Base-by-base conservation (phyloP, 2,329 filamentous ascomycete genomes). In the Penicillium sp. region DNA sequence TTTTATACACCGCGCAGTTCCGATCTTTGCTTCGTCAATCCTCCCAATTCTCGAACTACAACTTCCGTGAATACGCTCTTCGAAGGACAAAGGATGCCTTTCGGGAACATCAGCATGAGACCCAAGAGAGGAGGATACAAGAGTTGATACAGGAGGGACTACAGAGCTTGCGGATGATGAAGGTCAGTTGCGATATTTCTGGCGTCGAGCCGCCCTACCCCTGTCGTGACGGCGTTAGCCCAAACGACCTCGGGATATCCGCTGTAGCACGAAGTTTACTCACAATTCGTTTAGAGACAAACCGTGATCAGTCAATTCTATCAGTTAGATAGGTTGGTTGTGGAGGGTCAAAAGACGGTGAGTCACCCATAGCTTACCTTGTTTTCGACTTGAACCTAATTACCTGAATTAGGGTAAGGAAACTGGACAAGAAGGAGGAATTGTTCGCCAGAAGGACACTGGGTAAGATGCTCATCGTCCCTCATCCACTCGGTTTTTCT, bases 1-100 rank as follows among this genome's bases (percentile, higher is more conserved):
- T 15, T 21, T 21, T 15, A 26, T 54, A 6, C n/a, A 30, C 9
- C n/a, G 23, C 54, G 56, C 66, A 97, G 93, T 98, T 97, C 81
- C 93, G 95, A 69, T 94, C 94, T 73, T 84, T 99, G 71, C 84
- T 98, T 72, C 91, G 93, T 70, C 91, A 95, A 78, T 89, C 92
- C 65, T 85, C 86, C 65, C 91, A 97, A 74, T 98, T 99, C 79
- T 87, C 92, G 65, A 88, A 91, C 70, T 99, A 98, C 84, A 99
- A 98, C 82, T 99, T 97, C 85, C 88, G 95, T 81, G 94, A 97
- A 78, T 99, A 99, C 79, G 93, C 95, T 58, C 91, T 89, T 79
- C 90, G 95, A 75, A 88, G 94, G 78, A 97, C 95, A 76, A 87
- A 86, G 76, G 95, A 98, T 82, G 90, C 92, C 5, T 99, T 98